Evolutionary conservation across 352 stramenopile genomes (phyloP), one percentile per base, ranked within the genome.

Genomic region (Globisporangium alternatum): DNA sequence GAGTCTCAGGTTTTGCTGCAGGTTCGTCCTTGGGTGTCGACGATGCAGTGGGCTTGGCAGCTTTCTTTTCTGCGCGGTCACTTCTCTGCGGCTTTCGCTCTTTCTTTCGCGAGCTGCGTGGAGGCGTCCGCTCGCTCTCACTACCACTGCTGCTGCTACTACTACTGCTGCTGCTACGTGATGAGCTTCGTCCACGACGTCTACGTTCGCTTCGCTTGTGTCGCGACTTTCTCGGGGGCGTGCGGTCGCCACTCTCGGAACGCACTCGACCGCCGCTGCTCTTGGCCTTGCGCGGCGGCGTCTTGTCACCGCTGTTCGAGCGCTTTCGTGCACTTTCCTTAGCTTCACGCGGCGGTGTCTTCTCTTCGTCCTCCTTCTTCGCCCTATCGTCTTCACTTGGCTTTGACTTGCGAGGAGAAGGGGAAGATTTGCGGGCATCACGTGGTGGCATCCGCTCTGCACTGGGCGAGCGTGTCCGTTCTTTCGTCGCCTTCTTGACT

Each of bases 251-350:
- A 37, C 64, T 70, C 21, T 47, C 28, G 1, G 64, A 66, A 19
- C 64, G 64, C 30, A 45, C 17, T 43, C 44, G 49, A 43, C 54
- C n/a, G 15, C 33, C 25, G 47, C 31, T 37, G 8, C 45, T 63
- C 25, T 76, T 78, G 30, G 62, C 15, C 28, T 77, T 80, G 41
- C 72, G 75, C 3, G 72, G 72, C 2, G 75, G 75, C 4, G 75
- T 74, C 62, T 12, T 65, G 9, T 69, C 60, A 8, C 39, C 69
- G 17, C 62, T 67, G 4, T 56, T 49, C 19, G 62, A 67, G 54
- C 62, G 62, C 47, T 31, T 49, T 12, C 39, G 56, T 21, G 52
- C 37, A n/a, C 28, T 56, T 21, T 39, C 19, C 13, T 25, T 19
- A n/a, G 62, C 17, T 13, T 33, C 22, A 15, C 63, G 61, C 17